Percentiles rank a stretch among this genome's conserved stretches.
phyloP scores from a whole-genome alignment of 179 eudicot genomes.

The Spinacia oleracea region DNA sequence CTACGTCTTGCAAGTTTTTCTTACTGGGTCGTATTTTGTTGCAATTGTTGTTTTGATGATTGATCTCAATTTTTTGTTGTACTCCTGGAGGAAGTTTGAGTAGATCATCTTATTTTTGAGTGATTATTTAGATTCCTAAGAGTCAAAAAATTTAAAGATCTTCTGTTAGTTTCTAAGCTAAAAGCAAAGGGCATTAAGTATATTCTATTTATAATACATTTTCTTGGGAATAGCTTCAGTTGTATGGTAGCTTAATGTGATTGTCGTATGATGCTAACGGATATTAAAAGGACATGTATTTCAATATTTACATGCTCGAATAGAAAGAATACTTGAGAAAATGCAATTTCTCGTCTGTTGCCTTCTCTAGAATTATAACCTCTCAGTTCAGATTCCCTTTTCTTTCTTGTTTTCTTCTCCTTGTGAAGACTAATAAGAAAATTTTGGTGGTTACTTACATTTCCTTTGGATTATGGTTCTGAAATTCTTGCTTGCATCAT shows the following conservation, averaged over 20 bases:
- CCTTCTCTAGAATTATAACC: background rate
- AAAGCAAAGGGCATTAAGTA: background rate
- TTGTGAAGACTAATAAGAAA: background rate
- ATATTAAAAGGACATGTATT: background rate
- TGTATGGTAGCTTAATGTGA: background rate
- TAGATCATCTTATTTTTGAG: conserved; percentile 10
- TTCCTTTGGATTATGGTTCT: background rate
- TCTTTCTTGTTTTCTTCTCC: conserved; percentile 1
- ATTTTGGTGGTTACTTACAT: background rate
- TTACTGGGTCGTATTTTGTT: background rate
- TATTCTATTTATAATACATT: background rate
- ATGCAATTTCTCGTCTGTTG: background rate
- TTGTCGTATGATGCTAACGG: background rate
- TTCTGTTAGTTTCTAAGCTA: background rate
- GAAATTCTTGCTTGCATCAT: background rate
- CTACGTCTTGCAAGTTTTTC: conserved; percentile 3
- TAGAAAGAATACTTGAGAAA: background rate
- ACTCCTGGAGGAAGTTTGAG: background rate
- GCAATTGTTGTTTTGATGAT: background rate
- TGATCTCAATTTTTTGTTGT: conserved; percentile 13
- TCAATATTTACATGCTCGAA: background rate
- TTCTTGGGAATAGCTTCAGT: background rate
- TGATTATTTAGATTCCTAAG: conserved; percentile 2
- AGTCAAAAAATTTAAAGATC: background rate
- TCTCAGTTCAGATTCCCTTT: background rate